These are phyloP conservation scores for Phaffia rhodozyma DNA, from an alignment of 1,284 basidiomycete genomes.

Conservation along the genomic window DNA sequence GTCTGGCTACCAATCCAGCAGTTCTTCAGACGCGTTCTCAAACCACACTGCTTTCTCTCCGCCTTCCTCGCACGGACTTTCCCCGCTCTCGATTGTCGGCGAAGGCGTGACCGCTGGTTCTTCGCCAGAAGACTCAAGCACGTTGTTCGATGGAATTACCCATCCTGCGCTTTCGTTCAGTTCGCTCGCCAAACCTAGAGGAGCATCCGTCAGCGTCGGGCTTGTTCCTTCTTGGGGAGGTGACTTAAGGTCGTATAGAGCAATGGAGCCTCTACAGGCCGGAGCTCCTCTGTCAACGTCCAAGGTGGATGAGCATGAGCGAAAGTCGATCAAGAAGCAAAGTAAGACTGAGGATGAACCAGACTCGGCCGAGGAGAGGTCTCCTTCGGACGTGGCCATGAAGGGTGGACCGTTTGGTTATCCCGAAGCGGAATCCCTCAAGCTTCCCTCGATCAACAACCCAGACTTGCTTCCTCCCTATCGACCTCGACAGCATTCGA, in stretches of 20 bases:
- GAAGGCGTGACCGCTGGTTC: neutral
- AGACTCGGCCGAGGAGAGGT: neutral
- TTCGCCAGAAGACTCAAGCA: neutral
- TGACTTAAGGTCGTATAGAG: conserved; percentile 11
- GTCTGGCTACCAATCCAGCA: neutral
- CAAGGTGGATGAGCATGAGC: too few species aligned
- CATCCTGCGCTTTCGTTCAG: conserved; percentile 8
- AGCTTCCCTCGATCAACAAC: conserved; percentile 11
- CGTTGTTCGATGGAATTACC: neutral
- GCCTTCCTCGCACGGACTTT: neutral
- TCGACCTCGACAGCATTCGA: neutral
- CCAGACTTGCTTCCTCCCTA: neutral
- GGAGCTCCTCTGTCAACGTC: neutral
- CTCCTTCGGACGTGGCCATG: conserved; percentile 10
- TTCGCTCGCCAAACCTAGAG: conserved; percentile 11
- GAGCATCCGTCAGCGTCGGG: neutral
- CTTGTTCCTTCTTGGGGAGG: neutral
- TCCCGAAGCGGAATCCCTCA: neutral
- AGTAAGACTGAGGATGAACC: neutral
- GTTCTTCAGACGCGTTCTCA: neutral
- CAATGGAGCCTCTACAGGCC: conserved; percentile 15
- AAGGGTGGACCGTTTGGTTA: neutral
- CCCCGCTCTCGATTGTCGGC: neutral
- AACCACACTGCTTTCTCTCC: neutral
- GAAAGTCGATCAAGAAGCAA: neutral